These are phyloP conservation scores for Cucurbita ficifolia DNA, from an alignment of 306 rosid genomes.

Conservation along the genomic window DNA sequence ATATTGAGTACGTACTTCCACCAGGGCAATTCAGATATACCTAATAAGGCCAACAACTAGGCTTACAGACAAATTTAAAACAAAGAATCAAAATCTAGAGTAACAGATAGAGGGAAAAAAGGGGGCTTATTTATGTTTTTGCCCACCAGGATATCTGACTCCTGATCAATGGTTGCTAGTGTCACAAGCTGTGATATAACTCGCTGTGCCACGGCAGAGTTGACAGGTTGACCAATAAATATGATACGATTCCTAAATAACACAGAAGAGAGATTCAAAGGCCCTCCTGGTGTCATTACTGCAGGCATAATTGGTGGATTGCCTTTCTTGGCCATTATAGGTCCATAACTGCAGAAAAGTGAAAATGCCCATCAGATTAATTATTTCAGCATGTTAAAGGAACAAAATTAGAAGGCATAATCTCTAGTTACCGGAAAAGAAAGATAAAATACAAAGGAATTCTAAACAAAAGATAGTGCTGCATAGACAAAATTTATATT, in stretches of 20 bases:
- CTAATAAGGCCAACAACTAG: constrained; percentile 25
- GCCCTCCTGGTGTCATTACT: constrained; percentile 86
- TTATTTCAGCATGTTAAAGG: neutral
- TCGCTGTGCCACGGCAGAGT: constrained; percentile 75
- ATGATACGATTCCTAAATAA: constrained; percentile 82
- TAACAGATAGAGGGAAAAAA: neutral
- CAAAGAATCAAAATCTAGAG: neutral
- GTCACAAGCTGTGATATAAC: constrained; percentile 95
- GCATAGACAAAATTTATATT: neutral
- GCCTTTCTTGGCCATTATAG: constrained; percentile 52
- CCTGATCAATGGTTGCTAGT: constrained; percentile 64
- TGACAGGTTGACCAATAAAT: constrained; percentile 85
- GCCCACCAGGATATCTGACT: constrained; percentile 77
- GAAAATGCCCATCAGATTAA: neutral
- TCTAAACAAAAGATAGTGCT: neutral
- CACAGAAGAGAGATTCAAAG: constrained; percentile 73
- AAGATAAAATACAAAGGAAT: neutral
- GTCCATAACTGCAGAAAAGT: constrained; percentile 37
- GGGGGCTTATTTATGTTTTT: constrained; percentile 6
- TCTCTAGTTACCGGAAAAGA: neutral
- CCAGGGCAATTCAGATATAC: constrained; percentile 91
- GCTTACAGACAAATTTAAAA: neutral
- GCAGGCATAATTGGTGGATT: constrained; percentile 88
- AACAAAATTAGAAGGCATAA: neutral
- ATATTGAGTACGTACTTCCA: constrained; percentile 77